Base-by-base conservation (phyloP, 2,329 filamentous ascomycete species). In the Pseudogymnoascus verrucosus region DNA sequence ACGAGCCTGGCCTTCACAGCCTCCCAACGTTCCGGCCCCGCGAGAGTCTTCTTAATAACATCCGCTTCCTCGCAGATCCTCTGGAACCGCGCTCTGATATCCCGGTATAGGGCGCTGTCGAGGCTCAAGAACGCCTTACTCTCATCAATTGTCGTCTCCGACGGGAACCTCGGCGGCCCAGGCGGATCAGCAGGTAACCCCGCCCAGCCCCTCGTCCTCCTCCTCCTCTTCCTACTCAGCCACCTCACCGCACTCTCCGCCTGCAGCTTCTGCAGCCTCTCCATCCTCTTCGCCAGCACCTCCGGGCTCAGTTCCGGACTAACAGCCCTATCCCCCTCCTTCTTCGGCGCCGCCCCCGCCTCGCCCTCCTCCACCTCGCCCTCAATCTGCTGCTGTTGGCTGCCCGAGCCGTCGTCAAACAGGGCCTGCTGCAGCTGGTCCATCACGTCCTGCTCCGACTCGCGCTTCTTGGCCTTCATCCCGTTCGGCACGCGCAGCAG, bases 81-180 rank as follows among this genome's bases (percentile, higher is more conserved):
- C 68, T 88, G 83, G 67, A 92, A 95, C 28, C 83, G 82, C 60
- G 85, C 79, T 31, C 90, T 83, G 14, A 91, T 74, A 64, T 84
- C 76, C 34, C 80, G 81, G 72, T 95, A 95, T 44, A 83, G 77
- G 1, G 79, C 74, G 60, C 81, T 83, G 69, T 89, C 84, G 36
- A 96, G 78, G 39, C 77, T 79, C 28, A 96, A 78, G 65, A 87
- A 88, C 11, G 81, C 80, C 71, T 91, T 90, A 71, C 88, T 88
- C 74, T 93, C 89, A 67, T 90, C 88, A 64, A 95, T 83, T 0
- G 90, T 93, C 11, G 89, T 93, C 74, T 95, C 90, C 0, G 90
- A 93, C 0, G 89, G 89, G 67, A 91, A 95, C 21, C 90, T 84
- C 12, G 88, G 86, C 19, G 87, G 84, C 4, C 86, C 85, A 1